Evolutionary conservation across 2,329 filamentous ascomycete genomes (phyloP), one percentile per base, ranked within the genome.

Genomic region (Scytalidium lignicola): DNA sequence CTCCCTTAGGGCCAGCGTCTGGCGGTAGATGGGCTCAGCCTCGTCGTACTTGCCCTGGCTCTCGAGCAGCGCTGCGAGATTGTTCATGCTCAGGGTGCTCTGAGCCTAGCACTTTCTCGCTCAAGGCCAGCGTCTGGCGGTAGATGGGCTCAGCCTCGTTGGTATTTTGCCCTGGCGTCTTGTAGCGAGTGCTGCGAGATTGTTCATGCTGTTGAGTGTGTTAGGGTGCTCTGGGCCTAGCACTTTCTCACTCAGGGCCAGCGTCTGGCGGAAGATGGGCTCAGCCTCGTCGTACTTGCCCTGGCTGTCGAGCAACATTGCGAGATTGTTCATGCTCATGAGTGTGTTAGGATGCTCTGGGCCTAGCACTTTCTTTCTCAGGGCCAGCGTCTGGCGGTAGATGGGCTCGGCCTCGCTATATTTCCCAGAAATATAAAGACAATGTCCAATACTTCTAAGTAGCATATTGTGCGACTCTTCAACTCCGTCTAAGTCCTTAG

Each of bases 71-170:
- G 17, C 5, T 9, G 49, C 55, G 12, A 62, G 48, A 46, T 54
- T 53, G 17, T 57, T 50, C 52, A 54, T 49, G n/a, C 47, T 55
- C 26, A 59, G 48, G 41, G 50, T 58, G n/a, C 49, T 32, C 41
- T 13, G 42, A 21, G 10, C 52, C 49, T 17, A 53, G 44, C 8
- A 54, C 42, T 40, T 51, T 39, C 23, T 55, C 41, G 12, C 32
- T 44, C 20, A 44, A 41, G n/a, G 49, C 20, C 21, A 59, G 32
- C 19, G 47, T 40, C 28, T 42, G 51, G 51, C 54, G 51, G 55
- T 52, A 39, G 15, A 65, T 52, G 37, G 54, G 45, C 47, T 63
- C 61, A 2, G 65, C 64, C 46, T 64, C 56, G 18, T 55, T 48
- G 20, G 57, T n/a, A n/a, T 57, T 43, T 55, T 61, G 18, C 57